phyloP scores from a whole-genome alignment of 768 basidiomycete genomes.

The Termitomyces sp. region DNA sequence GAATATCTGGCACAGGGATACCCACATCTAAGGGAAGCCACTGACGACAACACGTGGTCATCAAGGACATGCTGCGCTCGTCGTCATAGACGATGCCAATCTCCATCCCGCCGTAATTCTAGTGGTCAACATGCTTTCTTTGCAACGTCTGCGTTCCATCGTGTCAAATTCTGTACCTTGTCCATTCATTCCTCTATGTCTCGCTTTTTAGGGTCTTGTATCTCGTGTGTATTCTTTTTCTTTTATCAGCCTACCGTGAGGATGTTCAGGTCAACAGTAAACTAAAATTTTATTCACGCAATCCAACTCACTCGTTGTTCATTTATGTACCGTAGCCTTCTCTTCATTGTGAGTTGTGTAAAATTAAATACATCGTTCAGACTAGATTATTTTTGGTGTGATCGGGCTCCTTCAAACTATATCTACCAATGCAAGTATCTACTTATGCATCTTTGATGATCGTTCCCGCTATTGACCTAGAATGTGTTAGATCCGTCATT shows the following conservation, averaged over 20 bases:
- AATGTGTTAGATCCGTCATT: neutral
- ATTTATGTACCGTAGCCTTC: neutral
- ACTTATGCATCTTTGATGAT: neutral
- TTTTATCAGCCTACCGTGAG: conserved; percentile 1
- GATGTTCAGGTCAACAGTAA: conserved; percentile 6
- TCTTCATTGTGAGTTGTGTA: neutral
- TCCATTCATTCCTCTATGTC: neutral
- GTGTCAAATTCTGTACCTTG: conserved; percentile 1
- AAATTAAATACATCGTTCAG: neutral
- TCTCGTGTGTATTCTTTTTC: conserved; percentile 1
- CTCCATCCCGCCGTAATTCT: conserved; percentile 6
- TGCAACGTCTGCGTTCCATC: neutral
- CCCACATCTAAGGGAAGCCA: conserved; percentile 16
- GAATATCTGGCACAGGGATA: conserved; percentile 23
- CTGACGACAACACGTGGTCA: conserved; percentile 11
- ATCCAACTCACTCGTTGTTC: neutral
- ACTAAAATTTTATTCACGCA: conserved; percentile 4
- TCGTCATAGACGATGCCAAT: conserved; percentile 6
- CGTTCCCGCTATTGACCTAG: neutral
- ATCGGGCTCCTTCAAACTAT: neutral
- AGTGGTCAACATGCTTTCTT: conserved; percentile 10
- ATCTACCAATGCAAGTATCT: neutral
- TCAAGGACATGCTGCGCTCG: conserved; percentile 10
- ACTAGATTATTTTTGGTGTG: neutral
- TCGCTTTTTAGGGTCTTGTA: conserved; percentile 6